Base-by-base conservation (phyloP, 1,284 basidiomycete genomes). In the Cryptococcus sp. region DNA sequence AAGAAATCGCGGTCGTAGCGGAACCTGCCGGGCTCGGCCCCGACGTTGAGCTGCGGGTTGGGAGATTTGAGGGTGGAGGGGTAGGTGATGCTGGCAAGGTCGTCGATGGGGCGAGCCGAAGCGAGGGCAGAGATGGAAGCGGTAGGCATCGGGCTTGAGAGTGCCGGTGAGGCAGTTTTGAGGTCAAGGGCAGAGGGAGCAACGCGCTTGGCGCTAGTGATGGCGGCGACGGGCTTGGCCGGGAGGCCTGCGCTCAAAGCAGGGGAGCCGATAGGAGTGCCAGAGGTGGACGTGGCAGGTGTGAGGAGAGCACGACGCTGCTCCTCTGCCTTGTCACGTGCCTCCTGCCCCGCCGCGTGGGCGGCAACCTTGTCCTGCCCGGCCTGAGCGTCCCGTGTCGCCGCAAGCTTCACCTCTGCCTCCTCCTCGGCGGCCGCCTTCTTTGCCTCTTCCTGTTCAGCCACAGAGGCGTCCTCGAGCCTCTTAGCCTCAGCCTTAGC, bases 1-100 rank as follows among this genome's bases (percentile, higher is more conserved):
- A 98, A 82, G 85, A 98, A 98, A 45, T 95, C 91, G 49, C 95
- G 91, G 77, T 98, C 93, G 77, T 98, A 98, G 68, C 94, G 87
- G 82, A 92, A 97, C 78, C 93, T 95, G 68, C 94, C 92, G 69
- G 88, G 87, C 58, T 78, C 71, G 16, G 87, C 87, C 59, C 87
- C 84, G 57, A 84, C 81, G 77, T 97, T 98, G 67, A 98, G 86
- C 68, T 91, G 89, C 8, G 87, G 78, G 65, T 83, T 84, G 3
- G 94, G 95, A 61, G 92, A 91, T 74, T 83, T 82, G 73, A 94
- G 84, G 46, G 88, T 85, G 56, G 85, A 85, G 4, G 94, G 94
- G 72, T 99, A 99, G 21, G 82, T 78, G 47, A 98, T 83, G 54
- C 83, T 80, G 43, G 80, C 82, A 51, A 98, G 82, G 76, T 95